These are phyloP conservation scores for Aspergillus japonicus DNA, from an alignment of 2,329 filamentous ascomycete species.

Conservation along the genomic window DNA sequence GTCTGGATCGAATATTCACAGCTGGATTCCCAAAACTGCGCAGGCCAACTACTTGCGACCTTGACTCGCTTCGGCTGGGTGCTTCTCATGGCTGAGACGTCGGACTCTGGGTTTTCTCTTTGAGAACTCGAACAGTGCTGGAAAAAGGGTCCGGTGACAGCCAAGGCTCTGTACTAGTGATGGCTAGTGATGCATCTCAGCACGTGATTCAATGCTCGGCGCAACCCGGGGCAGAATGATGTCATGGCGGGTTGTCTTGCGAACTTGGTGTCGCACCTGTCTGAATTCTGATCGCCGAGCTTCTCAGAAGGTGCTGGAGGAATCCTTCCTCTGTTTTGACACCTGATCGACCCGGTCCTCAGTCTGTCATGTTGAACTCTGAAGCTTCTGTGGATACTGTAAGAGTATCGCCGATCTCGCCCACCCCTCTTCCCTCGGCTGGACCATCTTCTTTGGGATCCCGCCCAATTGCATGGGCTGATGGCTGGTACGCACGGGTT, in stretches of 20 bases:
- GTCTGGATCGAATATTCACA: not conserved
- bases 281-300: too few species aligned
- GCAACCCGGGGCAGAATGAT: not conserved
- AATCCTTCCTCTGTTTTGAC: not conserved
- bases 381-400: not conserved
- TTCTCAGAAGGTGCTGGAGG: too few species aligned
- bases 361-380: not conserved
- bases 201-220: not conserved
- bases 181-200: not conserved
- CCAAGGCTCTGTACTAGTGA: not conserved
- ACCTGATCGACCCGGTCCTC: not conserved
- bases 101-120: not conserved
- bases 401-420: not conserved
- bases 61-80: not conserved
- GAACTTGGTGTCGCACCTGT: not conserved
- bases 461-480: not conserved
- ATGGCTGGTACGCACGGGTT: not conserved
- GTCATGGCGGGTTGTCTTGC: not conserved
- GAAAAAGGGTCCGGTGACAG: not conserved
- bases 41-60: not conserved
- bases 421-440: not conserved
- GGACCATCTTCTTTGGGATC: conserved; percentile 4
- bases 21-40: not conserved
- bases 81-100: not conserved
- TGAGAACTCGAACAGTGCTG: not conserved